These are phyloP conservation scores for Viridothelium virens DNA, from an alignment of 495 filamentous ascomycete species.

Conservation along the genomic window DNA sequence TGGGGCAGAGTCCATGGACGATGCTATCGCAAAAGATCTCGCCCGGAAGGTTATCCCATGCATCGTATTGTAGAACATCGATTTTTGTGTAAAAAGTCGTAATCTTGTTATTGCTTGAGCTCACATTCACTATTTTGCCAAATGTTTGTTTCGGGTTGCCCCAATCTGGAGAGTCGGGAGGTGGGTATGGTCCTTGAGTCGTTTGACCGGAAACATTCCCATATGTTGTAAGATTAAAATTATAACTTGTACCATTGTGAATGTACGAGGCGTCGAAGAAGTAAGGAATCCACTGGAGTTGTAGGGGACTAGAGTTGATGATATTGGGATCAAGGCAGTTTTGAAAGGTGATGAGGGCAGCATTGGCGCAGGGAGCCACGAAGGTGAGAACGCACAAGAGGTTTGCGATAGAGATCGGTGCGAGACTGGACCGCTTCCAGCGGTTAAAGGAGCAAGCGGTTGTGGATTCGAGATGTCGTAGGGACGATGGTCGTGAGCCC, in stretches of 20 bases:
- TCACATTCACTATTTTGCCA: slow-evolving; percentile 68
- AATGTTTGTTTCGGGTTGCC: slow-evolving; percentile 48
- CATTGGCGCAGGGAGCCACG: slow-evolving; percentile 24
- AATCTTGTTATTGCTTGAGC: slow-evolving; percentile 46
- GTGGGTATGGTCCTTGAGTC: slow-evolving; percentile 42
- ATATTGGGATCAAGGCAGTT: slow-evolving; percentile 70
- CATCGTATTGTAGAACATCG: slow-evolving; percentile 65
- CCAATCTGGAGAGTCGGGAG: slow-evolving; percentile 45
- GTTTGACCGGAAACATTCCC: slow-evolving; percentile 74
- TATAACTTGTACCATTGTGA: slow-evolving; percentile 50
- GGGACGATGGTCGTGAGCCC: not conserved
- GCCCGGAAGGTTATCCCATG: slow-evolving; percentile 43
- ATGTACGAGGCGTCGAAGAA: slow-evolving; percentile 68
- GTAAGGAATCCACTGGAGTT: slow-evolving; percentile 74
- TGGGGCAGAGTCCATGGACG: slow-evolving; percentile 59
- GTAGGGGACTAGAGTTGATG: slow-evolving; percentile 44
- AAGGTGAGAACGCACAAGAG: not conserved
- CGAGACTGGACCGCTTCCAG: not conserved
- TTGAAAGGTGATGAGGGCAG: slow-evolving; percentile 64
- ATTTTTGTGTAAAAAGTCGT: slow-evolving; percentile 64
- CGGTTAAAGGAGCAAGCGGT: not conserved
- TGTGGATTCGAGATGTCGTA: not conserved
- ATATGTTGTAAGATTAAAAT: slow-evolving; percentile 72
- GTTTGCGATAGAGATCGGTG: not conserved
- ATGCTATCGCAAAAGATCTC: slow-evolving; percentile 57